A percentile compares a stretch with the other conserved stretches of the same genome.
These are phyloP conservation scores for Tylopilus balloui DNA, from an alignment of 768 basidiomycete species.

Conservation along the genomic window DNA sequence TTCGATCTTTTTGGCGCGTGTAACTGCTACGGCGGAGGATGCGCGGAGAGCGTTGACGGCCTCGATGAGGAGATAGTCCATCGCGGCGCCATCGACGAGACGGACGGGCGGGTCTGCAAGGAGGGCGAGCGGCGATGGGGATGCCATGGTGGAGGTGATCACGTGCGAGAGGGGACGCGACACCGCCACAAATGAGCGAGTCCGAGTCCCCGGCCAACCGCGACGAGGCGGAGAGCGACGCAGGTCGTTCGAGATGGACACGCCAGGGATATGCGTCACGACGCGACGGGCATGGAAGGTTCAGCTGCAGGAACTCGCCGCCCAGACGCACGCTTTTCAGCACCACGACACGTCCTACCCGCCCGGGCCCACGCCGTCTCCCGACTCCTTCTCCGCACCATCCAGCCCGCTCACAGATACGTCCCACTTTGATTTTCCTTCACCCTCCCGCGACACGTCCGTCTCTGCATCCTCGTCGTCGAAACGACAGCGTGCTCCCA, in stretches of 20 bases:
- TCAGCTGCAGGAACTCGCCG: slow-evolving; percentile 18
- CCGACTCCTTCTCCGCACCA: slow-evolving; percentile 15
- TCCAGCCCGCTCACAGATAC: slow-evolving; percentile 25
- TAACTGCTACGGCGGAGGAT: slow-evolving; percentile 69
- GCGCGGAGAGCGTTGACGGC: slow-evolving; percentile 68
- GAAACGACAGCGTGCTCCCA: slow-evolving; percentile 21
- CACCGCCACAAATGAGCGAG: slow-evolving; percentile 20
- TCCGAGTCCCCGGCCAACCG: too few relatives aligned
- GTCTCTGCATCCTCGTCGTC: slow-evolving; percentile 24
- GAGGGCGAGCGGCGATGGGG: slow-evolving; percentile 34
- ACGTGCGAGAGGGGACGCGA: slow-evolving; percentile 13
- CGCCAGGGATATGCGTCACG: slow-evolving; percentile 25
- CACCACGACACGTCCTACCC: slow-evolving; percentile 4
- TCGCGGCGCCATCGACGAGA: slow-evolving; percentile 60
- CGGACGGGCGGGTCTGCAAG: slow-evolving; percentile 62
- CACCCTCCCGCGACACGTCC: slow-evolving; percentile 19
- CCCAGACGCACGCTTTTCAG: neutral
- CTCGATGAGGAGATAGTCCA: slow-evolving; percentile 87
- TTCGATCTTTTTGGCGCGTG: slow-evolving; percentile 64
- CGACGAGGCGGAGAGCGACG: too few relatives aligned
- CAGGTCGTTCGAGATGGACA: slow-evolving; percentile 12
- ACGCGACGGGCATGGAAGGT: slow-evolving; percentile 29
- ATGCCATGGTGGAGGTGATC: slow-evolving; percentile 24
- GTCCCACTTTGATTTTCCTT: slow-evolving; percentile 13
- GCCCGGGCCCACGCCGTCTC: slow-evolving; percentile 14